Evolutionary conservation across 768 basidiomycete species (phyloP), one percentile per base, ranked within the genome.

Genomic region (Daedaleopsis nitida): DNA sequence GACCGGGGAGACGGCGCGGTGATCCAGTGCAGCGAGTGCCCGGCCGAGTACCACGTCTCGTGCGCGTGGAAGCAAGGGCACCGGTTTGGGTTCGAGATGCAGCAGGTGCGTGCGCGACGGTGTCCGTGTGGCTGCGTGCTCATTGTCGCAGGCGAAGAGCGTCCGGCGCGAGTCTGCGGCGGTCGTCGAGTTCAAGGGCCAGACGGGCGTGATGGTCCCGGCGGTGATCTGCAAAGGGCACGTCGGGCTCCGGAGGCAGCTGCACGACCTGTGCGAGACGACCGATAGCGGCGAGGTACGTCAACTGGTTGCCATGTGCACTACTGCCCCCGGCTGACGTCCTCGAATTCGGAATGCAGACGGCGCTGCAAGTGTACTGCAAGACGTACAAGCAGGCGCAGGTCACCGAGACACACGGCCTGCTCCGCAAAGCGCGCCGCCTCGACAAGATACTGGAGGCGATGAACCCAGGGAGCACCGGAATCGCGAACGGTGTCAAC

Each of bases 21-120:
- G 43, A 80, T 96, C 32, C 84, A 86, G 45, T 99, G 97, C 76
- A 83, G 77, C 44, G 94, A 94, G 68, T 98, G 97, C 71, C 73
- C 76, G 16, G 84, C 81, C 54, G 86, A 91, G 65, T 94, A 88
- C 72, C 97, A 99, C 72, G 80, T 88, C 9, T 88, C 92, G 0
- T 99, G 97, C 72, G 97, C 94, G 19, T 98, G 93, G 92, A 83
- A 81, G 55, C 79, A 86, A 43, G 89, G 89, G 0, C 86, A 89
- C 76, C 88, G 81, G 65, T 95, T 98, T 66, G 95, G 93, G 32
- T 97, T 99, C 73, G 96, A 98, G 76, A 84, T 98, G 43, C 89
- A 89, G 68, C 83, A 88, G 38, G 94, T 91, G 65, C 70, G 88
- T 75, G 9, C 9, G 14, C 12, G 5, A 21, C 19, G 13, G 1